Conservation (phyloP, 2,329 filamentous ascomycete genomes). For the Cordyceps militaris region DNA sequence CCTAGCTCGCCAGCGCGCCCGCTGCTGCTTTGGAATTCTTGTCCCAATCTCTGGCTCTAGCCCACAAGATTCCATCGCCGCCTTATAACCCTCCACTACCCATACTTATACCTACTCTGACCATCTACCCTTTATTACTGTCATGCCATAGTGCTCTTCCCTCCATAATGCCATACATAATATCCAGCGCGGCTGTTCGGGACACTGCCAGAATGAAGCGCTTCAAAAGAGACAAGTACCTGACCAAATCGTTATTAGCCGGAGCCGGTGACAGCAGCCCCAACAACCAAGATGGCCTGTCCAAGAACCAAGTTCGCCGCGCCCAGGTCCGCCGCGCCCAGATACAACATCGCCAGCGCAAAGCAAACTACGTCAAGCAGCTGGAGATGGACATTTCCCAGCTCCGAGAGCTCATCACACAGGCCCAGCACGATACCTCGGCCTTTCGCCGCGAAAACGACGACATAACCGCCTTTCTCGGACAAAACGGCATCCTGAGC, state of each 20-base stretch:
- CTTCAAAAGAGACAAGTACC: conserved; percentile 4
- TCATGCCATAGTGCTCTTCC: background rate
- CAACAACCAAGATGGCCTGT: conserved; percentile 21
- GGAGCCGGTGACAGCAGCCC: conserved; percentile 5
- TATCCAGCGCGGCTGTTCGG: conserved; percentile 9
- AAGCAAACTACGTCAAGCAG: conserved; percentile 47
- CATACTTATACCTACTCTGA: background rate
- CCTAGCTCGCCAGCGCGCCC: no score
- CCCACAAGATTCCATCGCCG: background rate
- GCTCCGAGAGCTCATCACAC: conserved; percentile 40
- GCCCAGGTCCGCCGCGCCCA: conserved; percentile 48
- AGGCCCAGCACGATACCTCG: conserved; percentile 32
- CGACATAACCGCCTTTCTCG: conserved; percentile 31
- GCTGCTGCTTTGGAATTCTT: background rate
- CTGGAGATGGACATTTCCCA: conserved; percentile 44
- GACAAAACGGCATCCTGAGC: conserved; percentile 19
- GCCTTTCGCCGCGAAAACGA: conserved; percentile 37
- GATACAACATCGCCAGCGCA: conserved; percentile 49
- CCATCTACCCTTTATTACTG: background rate
- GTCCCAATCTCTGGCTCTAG: background rate
- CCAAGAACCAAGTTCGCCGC: conserved; percentile 39
- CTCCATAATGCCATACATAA: conserved; percentile 10
- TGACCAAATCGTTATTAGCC: conserved; percentile 7
- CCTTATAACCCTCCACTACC: background rate
- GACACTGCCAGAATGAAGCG: conserved; percentile 11